A percentile compares a stretch with the other conserved stretches of the same genome.
Conservation (phyloP, 495 filamentous ascomycete species). For the Neurospora africana region DNA sequence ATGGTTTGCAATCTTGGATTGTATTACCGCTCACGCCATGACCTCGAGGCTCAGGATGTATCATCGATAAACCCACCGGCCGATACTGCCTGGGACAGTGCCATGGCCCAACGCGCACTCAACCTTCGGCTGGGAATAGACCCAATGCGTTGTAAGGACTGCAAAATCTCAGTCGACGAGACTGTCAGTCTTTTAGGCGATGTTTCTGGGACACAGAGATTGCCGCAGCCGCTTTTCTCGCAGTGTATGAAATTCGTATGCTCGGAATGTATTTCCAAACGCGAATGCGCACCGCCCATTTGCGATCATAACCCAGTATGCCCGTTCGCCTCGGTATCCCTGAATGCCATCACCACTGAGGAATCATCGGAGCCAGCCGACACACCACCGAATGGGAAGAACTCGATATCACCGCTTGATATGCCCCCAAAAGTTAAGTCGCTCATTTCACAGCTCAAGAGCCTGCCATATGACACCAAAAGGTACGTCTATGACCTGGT, state of each 20-base stretch:
- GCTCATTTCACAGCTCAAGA: slow-evolving; percentile 11
- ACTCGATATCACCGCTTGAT: background rate
- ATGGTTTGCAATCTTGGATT: slow-evolving; percentile 33
- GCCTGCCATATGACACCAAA: slow-evolving; percentile 13
- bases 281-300: background rate
- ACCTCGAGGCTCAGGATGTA: background rate
- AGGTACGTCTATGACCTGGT: slow-evolving; percentile 6
- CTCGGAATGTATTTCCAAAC: slow-evolving; percentile 3
- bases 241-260: slow-evolving; percentile 15
- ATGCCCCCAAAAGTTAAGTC: slow-evolving; percentile 20
- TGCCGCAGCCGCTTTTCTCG: slow-evolving; percentile 4
- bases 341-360: background rate
- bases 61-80: background rate
- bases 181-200: background rate
- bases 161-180: background rate
- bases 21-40: slow-evolving; percentile 14
- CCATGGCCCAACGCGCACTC: slow-evolving; percentile 16
- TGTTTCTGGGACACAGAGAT: background rate
- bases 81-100: slow-evolving; percentile 7
- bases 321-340: slow-evolving; percentile 12
- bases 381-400: slow-evolving; percentile 1
- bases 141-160: background rate
- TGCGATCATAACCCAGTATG: slow-evolving; percentile 21
- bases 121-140: slow-evolving; percentile 14
- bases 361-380: background rate